Evolutionary conservation across 2,329 filamentous ascomycete genomes (phyloP), one percentile per base, ranked within the genome.

Genomic region (Geosmithia flava): DNA sequence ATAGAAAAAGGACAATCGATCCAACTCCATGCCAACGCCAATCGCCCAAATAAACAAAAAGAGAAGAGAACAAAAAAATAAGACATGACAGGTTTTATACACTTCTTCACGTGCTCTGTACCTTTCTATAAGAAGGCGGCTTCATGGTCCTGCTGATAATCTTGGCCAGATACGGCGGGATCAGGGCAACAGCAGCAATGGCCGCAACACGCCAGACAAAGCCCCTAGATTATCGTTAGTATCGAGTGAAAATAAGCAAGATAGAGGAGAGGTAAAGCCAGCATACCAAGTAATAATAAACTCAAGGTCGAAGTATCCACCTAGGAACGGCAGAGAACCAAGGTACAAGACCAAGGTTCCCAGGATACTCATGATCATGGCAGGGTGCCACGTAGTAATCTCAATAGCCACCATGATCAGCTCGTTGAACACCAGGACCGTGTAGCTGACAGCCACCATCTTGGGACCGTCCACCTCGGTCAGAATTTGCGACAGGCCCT

Each of bases 361-460:
- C 6, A 95, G 59, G 51, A 97, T 85, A 54, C 77, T 83, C 47
- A 87, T 69, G 48, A 95, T 83, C 90, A 97, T 97, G 52, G 91
- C 74, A 40, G 85, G 85, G 64, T 97, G 93, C 93, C 93, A 98
- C 0, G 93, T 98, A 3, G 88, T 95, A 56, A 98, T 87, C 62
- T 95, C 87, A 50, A 95, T 87, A 3, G 90, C 91, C 2, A 97
- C 93, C 94, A 98, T 98, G 56, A 94, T 78, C 51, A 98, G 76
- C 63, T 98, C 93, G 63, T 97, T 98, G 52, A 97, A 70, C 5
- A 98, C 81, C 2, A 98, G 78, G 1, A 89, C 88, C 0, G 91
- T 94, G 62, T 95, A 98, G 50, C 83, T 89, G 44, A 98, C 87
- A 20, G 86, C 81, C 48, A 97, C 87, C 83, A 98, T 95, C 51